These are phyloP conservation scores for Coniosporium apollinis DNA, from an alignment of 495 filamentous ascomycete genomes.

Conservation along the genomic window DNA sequence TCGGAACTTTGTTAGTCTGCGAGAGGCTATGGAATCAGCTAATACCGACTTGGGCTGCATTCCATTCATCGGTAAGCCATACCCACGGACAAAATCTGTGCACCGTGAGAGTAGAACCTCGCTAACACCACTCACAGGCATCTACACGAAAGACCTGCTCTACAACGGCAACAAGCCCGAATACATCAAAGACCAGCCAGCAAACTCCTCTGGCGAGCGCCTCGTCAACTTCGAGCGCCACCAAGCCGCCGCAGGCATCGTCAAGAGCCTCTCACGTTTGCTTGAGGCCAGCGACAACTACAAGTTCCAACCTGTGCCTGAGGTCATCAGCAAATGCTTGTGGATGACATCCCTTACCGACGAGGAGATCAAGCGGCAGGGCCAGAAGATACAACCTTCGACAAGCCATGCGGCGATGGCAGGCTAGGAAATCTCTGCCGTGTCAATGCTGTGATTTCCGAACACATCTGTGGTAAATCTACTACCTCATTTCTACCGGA, in stretches of 20 bases:
- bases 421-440: too few relatives aligned
- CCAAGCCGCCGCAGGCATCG: conserved; percentile 74
- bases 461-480: too few relatives aligned
- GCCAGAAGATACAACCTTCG: conserved; percentile 33
- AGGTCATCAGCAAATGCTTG: conserved; percentile 75
- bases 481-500: too few relatives aligned
- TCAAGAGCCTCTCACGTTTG: conserved; percentile 78
- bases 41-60: conserved; percentile 74
- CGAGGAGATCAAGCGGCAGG: conserved; percentile 54
- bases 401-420: too few relatives aligned
- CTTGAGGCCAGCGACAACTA: conserved; percentile 90
- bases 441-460: too few relatives aligned
- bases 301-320: conserved; percentile 66
- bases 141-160: conserved; percentile 93
- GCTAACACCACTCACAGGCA: conserved; percentile 25
- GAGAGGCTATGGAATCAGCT: conserved; percentile 78
- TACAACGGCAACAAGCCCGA: conserved; percentile 84
- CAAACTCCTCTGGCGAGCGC: conserved; percentile 40
- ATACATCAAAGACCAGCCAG: conserved; percentile 45
- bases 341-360: conserved; percentile 88
- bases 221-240: conserved; percentile 93
- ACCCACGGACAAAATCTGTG: neutral
- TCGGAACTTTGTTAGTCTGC: conserved; percentile 76
- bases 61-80: conserved; percentile 68
- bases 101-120: too few relatives aligned